phyloP scores from a whole-genome alignment of 2,329 filamentous ascomycete genomes.

The Helotiales sp. region DNA sequence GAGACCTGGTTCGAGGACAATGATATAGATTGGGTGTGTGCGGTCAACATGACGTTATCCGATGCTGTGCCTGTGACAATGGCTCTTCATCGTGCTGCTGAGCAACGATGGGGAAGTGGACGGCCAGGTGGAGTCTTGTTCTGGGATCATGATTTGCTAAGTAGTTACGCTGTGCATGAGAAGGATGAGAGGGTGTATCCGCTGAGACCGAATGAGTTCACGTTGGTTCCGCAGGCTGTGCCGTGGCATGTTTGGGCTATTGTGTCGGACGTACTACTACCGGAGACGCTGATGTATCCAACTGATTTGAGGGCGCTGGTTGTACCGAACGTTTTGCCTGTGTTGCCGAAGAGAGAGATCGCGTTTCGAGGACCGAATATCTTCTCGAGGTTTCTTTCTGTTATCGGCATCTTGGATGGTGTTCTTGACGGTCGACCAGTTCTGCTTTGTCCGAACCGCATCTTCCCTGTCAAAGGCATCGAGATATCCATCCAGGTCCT shows the following conservation, averaged over 20 bases:
- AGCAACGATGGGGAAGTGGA: neutral
- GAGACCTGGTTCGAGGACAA: conserved; percentile 11
- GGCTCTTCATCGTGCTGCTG: conserved; percentile 2
- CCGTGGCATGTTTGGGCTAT: conserved; percentile 11
- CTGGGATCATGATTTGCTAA: conserved; percentile 12
- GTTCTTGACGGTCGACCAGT: neutral
- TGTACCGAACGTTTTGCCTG: conserved; percentile 2
- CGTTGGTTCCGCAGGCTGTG: conserved; percentile 6
- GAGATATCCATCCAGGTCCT: conserved; percentile 6
- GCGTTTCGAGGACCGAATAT: neutral
- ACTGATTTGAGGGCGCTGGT: neutral
- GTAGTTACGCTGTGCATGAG: conserved; percentile 10
- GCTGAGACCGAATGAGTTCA: conserved; percentile 7
- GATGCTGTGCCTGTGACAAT: conserved; percentile 7
- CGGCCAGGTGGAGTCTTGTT: conserved; percentile 1
- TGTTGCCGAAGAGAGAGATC: neutral
- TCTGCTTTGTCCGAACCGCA: conserved; percentile 12
- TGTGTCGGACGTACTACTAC: neutral
- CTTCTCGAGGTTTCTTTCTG: neutral
- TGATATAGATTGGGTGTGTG: conserved; percentile 7
- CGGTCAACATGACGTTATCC: conserved; percentile 8
- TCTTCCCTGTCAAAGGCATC: conserved; percentile 12
- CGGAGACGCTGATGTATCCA: conserved; percentile 5
- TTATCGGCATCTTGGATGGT: neutral
- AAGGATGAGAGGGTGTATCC: conserved; percentile 1